A percentile compares a stretch with the other conserved stretches of the same genome.
Evolutionary conservation across 2,329 filamentous ascomycete genomes (phyloP).

Genomic region (Cytospora chrysosperma): DNA sequence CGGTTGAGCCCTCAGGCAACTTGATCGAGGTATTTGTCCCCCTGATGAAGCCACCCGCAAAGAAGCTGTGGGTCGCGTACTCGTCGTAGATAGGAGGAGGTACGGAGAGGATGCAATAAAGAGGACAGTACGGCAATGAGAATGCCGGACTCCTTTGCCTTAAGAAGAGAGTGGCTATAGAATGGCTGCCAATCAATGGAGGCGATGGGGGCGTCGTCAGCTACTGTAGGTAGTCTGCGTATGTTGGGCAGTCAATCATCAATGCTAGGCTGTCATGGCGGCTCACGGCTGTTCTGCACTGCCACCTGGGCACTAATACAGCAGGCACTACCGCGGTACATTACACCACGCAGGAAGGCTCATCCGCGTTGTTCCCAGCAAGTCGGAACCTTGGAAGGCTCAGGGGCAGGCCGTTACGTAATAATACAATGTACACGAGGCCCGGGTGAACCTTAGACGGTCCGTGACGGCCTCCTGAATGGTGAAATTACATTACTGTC

Average conservation of each 20-base stretch:
- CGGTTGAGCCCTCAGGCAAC: background rate
- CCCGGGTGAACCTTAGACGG: background rate
- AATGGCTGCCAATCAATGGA: background rate
- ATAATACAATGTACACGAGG: background rate
- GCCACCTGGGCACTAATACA: too few relatives aligned
- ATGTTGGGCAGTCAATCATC: background rate
- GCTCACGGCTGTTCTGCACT: background rate
- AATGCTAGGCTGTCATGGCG: background rate
- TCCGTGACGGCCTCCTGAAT: slow-evolving; percentile 9
- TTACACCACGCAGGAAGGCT: background rate
- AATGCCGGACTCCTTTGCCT: background rate
- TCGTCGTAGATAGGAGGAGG: background rate
- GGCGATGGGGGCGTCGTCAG: background rate
- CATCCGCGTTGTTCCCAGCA: background rate
- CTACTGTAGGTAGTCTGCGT: background rate
- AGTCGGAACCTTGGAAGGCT: background rate
- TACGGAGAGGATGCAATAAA: background rate
- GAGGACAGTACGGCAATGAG: background rate
- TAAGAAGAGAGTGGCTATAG: background rate
- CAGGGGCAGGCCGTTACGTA: background rate
- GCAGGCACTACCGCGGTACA: too few relatives aligned
- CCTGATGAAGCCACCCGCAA: background rate
- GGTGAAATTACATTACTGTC: slow-evolving; percentile 10
- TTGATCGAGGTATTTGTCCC: background rate
- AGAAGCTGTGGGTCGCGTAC: background rate